A percentile compares a stretch with the other conserved stretches of the same genome.
Conservation (phyloP, 176 grass and related monocot species). For the Carex littledalei region DNA sequence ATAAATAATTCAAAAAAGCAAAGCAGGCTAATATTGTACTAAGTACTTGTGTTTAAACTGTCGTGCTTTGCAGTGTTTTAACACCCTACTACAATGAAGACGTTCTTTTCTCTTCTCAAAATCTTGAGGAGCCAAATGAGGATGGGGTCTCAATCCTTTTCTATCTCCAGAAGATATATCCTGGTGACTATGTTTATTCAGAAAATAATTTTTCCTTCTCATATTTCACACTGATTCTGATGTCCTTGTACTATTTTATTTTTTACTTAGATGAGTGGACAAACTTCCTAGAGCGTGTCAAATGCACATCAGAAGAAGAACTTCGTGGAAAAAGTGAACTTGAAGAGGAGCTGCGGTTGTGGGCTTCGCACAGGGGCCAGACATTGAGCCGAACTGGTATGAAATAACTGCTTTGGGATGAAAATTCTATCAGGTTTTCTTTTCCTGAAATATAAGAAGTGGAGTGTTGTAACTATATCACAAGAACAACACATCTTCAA, state of each 20-base stretch:
- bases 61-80: slow-evolving; percentile 55
- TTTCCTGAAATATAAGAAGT: background rate
- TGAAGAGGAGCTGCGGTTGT: slow-evolving; percentile 88
- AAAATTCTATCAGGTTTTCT: background rate
- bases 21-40: background rate
- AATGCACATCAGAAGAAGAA: slow-evolving; percentile 49
- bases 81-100: slow-evolving; percentile 98
- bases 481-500: background rate
- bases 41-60: background rate
- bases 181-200: slow-evolving; percentile 42
- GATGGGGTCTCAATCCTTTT: slow-evolving; percentile 98
- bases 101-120: slow-evolving; percentile 79
- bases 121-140: slow-evolving; percentile 70
- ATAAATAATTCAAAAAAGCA: background rate
- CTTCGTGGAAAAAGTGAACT: slow-evolving; percentile 45
- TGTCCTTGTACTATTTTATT: background rate
- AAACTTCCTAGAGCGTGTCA: slow-evolving; percentile 74
- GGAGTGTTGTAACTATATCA: background rate
- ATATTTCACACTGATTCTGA: background rate
- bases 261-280: slow-evolving; percentile 72
- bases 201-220: background rate
- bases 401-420: background rate
- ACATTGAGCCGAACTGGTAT: slow-evolving; percentile 92
- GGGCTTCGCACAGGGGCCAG: slow-evolving; percentile 93
- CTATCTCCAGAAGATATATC: slow-evolving; percentile 98